A percentile compares a stretch with the other conserved stretches of the same genome.
phyloP scores from a whole-genome alignment of 352 stramenopile species.

The Phytophthora cryptogea region DNA sequence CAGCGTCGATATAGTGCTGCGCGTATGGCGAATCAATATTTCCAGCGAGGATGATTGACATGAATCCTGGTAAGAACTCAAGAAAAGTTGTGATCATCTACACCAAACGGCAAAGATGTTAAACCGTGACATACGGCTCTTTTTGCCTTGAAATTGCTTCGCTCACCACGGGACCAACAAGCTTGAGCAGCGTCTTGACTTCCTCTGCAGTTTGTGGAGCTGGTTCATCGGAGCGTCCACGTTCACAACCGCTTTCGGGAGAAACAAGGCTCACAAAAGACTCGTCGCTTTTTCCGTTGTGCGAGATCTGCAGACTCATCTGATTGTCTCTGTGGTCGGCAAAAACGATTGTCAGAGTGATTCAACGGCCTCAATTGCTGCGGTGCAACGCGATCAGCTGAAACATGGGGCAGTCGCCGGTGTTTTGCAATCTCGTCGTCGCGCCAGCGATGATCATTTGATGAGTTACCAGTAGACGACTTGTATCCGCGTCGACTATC shows the following conservation, averaged over 20 bases:
- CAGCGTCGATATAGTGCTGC: neutral
- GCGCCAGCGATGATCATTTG: neutral
- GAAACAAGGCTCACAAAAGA: slow-evolving; percentile 9
- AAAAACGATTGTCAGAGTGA: neutral
- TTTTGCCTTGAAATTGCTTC: neutral
- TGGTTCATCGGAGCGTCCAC: neutral
- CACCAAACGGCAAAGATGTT: neutral
- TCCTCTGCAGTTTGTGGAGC: neutral
- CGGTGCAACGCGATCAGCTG: slow-evolving; percentile 1
- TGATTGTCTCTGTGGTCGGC: neutral
- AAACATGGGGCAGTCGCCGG: neutral
- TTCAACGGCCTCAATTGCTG: neutral
- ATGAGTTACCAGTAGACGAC: neutral
- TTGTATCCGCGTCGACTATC: too few relatives aligned
- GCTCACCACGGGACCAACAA: neutral
- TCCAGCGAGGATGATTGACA: neutral
- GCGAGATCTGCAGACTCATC: neutral
- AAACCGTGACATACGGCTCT: neutral
- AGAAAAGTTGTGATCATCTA: neutral
- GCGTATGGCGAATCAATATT: neutral
- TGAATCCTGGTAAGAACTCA: neutral
- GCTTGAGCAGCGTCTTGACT: neutral
- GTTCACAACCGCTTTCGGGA: neutral
- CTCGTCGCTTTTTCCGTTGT: slow-evolving; percentile 3
- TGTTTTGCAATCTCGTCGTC: neutral